Conservation (phyloP, 1,284 basidiomycete species). For the Cystobasidiaceae sp. region DNA sequence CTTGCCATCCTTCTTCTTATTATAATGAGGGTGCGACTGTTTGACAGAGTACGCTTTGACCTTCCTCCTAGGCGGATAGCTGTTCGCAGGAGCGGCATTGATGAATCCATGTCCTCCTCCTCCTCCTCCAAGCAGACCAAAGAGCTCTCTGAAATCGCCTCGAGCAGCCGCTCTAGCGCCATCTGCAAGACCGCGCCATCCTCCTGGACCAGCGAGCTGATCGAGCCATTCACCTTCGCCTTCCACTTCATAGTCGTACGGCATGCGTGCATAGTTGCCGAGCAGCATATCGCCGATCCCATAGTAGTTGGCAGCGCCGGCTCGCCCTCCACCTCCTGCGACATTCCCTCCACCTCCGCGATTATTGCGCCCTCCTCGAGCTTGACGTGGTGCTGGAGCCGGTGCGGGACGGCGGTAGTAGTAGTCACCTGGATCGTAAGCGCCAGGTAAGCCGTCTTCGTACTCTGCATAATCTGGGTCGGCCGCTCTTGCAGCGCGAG, state of each 20-base stretch:
- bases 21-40: constrained; percentile 21
- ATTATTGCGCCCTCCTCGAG: neutral
- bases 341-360: neutral
- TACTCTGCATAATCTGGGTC: neutral
- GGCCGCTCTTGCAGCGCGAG: too few species aligned
- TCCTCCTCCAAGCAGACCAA: constrained; percentile 53
- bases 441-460: neutral
- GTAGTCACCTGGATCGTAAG: neutral
- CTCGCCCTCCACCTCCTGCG: neutral
- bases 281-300: neutral
- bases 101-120: neutral
- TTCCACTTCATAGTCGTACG: too few species aligned
- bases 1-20: constrained; percentile 26
- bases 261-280: too few species aligned
- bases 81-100: neutral
- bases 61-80: constrained; percentile 4
- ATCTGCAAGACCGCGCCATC: neutral
- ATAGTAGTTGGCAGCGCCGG: neutral
- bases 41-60: constrained; percentile 22
- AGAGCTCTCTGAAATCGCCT: constrained; percentile 47
- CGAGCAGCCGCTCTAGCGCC: neutral
- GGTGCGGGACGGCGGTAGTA: constrained; percentile 4
- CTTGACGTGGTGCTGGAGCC: neutral
- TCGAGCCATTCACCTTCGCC: neutral
- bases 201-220: neutral